Conservation (phyloP, 75 land plant genomes). For the Larix kaempferi region DNA sequence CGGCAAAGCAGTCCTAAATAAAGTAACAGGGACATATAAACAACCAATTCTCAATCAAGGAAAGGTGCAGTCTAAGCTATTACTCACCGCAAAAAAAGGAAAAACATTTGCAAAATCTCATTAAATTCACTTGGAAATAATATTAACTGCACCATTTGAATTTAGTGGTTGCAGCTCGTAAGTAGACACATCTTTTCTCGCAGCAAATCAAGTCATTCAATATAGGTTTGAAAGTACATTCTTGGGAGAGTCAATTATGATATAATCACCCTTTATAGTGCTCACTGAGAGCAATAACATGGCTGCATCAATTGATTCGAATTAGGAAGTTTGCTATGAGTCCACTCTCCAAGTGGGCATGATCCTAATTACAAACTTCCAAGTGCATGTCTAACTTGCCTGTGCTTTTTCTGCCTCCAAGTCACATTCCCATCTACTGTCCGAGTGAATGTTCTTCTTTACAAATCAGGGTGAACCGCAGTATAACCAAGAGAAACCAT, state of each 20-base stretch:
- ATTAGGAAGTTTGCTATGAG: neutral
- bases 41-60: neutral
- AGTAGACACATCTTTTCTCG: neutral
- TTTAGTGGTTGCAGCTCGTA: neutral
- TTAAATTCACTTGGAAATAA: neutral
- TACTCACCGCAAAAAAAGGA: neutral
- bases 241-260: neutral
- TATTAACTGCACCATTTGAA: neutral
- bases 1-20: neutral
- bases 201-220: neutral
- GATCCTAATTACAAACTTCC: neutral
- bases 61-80: neutral
- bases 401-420: neutral
- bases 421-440: neutral
- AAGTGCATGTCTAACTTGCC: neutral
- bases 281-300: slow-evolving; percentile 5
- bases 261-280: neutral
- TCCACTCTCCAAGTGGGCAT: neutral
- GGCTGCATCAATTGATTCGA: neutral
- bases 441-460: neutral
- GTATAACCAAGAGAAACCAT: neutral
- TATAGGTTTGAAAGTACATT: neutral
- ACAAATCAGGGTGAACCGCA: neutral
- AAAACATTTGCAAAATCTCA: neutral
- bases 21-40: neutral